A percentile compares a stretch with the other conserved stretches of the same genome.
Evolutionary conservation across 305 asterid species (phyloP).

Genomic region (Fraxinus albicans): DNA sequence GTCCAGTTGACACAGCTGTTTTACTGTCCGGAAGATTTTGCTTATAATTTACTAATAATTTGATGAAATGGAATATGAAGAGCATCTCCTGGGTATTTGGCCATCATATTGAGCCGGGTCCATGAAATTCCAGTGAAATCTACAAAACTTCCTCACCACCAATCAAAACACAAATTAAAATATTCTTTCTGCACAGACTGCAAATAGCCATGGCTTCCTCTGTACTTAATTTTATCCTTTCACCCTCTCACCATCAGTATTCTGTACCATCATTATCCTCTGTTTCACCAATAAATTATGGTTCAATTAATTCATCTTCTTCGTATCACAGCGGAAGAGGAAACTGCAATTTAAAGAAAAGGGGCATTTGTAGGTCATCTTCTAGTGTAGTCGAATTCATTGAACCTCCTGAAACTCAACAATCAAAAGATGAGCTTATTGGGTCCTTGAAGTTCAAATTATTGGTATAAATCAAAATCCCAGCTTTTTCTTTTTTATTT

Average conservation of each 20-base stretch:
- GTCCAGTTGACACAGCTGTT: no score
- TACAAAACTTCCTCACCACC: constrained; percentile 25
- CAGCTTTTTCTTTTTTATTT: neutral
- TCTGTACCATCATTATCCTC: constrained; percentile 18
- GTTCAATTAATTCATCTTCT: constrained; percentile 4
- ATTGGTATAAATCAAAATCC: constrained; percentile 41
- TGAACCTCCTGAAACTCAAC: constrained; percentile 34
- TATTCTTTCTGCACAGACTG: neutral
- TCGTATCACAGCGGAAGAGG: constrained; percentile 15
- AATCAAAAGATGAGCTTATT: constrained; percentile 32
- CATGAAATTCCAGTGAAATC: neutral
- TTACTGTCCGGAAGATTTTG: no score
- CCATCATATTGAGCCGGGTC: constrained; percentile 4
- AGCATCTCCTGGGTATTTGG: no score
- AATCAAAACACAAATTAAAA: constrained; percentile 12
- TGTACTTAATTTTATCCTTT: constrained; percentile 38
- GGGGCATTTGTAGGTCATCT: constrained; percentile 37
- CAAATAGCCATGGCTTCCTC: constrained; percentile 57
- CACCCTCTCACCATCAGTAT: constrained; percentile 32
- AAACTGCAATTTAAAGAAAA: constrained; percentile 24
- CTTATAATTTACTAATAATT: no score
- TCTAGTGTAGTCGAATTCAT: constrained; percentile 36
- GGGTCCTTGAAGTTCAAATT: constrained; percentile 63
- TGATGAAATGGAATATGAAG: no score
- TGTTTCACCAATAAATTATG: constrained; percentile 20